Base-by-base conservation (phyloP, 805 yeast genomes). In the Candida coleopterorum region DNA sequence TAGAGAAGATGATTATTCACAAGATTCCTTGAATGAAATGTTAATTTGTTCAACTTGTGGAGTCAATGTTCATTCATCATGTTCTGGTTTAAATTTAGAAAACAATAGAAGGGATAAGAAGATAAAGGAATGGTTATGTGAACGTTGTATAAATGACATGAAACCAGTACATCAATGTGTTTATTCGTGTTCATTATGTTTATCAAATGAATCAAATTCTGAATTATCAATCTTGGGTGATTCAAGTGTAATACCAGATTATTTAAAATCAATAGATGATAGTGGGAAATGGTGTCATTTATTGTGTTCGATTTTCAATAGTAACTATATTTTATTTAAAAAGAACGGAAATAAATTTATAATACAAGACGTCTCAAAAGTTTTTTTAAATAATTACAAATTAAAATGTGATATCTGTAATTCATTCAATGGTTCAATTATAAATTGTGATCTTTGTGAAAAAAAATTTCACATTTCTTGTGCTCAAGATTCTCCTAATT, bases 211-310 rank as follows among this genome's bases (percentile, higher is more conserved):
- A 32, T 49, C 61, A 14, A 72, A 74, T 45, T 62, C 65, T 42
- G 78, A 69, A 42, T 53, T 65, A 10, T 62, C 72, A 3, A 62
- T 69, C 15, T 49, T 56, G 15, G 76, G 79, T 1, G 55, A 57
- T 6, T 53, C 58, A 2, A 34, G 45, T 27, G 69, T 70, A 1
- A 57, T 57, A 21, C 79, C 85, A 0, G 89, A 82, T 47, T 85
- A 79, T 21, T 54, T 86, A 47, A 83, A 84, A 49, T 68, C 86
- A n/a, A 77, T 93, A 0, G 46, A 52, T 4, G 74, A 69, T 38
- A 44, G 63, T 0, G 85, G 85, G 1, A 66, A 70, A 39, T 88
- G 96, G 96, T 77, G 79, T 23, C 96, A 88, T 62, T 60, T 81
- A 3, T 42, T 75, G 2, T 88, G 97, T 58, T 80, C 89, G 0